These are phyloP conservation scores for Teratosphaeria epicoccoides DNA, from an alignment of 2,329 filamentous ascomycete genomes.

Conservation along the genomic window DNA sequence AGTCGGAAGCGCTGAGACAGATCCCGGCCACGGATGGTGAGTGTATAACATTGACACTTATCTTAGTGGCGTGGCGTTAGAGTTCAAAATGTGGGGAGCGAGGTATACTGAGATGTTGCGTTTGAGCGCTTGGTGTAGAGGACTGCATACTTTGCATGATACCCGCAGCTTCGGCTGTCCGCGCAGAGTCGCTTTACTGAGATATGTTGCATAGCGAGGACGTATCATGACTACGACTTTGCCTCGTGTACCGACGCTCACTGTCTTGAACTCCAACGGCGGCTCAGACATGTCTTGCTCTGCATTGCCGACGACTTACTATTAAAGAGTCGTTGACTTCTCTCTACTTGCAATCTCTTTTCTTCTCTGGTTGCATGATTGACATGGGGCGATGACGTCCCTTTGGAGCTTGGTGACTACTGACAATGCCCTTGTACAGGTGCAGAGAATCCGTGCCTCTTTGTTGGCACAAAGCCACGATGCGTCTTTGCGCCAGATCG, in stretches of 20 bases:
- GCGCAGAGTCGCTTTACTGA: background rate
- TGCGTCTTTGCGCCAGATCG: background rate
- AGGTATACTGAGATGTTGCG: background rate
- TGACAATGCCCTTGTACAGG: background rate
- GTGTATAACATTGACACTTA: background rate
- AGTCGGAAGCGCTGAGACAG: constrained; percentile 13
- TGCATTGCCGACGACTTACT: too few species aligned
- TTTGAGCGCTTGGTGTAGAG: constrained; percentile 1
- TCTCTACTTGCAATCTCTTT: background rate
- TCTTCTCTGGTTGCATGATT: background rate
- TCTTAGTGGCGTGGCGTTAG: background rate
- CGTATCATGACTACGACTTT: background rate
- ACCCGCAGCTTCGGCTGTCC: background rate
- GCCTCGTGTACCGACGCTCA: background rate
- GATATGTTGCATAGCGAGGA: constrained; percentile 1
- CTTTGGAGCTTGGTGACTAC: background rate
- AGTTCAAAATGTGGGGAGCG: background rate
- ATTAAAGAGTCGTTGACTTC: too few species aligned
- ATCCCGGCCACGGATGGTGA: background rate
- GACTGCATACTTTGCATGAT: constrained; percentile 2
- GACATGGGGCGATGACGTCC: too few species aligned
- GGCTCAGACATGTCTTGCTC: background rate
- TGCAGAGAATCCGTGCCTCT: background rate
- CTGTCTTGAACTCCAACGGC: background rate
- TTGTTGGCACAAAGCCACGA: background rate